Conservation (phyloP, 139 green algal genomes). For the Coccomyxa sp. region DNA sequence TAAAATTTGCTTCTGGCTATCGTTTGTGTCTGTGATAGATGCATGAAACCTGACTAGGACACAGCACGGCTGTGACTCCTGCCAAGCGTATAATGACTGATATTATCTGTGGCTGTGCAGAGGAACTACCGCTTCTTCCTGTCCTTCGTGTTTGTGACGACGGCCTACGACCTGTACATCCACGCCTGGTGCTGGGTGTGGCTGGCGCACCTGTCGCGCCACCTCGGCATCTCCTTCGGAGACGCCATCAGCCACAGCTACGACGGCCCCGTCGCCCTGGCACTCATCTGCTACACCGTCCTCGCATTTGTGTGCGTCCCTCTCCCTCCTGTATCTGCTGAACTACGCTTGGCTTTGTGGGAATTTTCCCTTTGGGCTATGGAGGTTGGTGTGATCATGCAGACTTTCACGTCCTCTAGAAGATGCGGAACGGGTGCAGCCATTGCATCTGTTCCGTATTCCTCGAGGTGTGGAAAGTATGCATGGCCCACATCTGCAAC, state of each 20-base stretch:
- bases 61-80: too few species aligned
- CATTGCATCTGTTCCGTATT: background rate
- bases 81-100: too few species aligned
- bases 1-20: too few species aligned
- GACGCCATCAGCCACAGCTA: conserved; percentile 30
- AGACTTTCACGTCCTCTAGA: background rate
- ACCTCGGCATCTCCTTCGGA: conserved; percentile 1
- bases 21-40: too few species aligned
- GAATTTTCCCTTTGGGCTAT: too few species aligned
- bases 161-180: conserved; percentile 78
- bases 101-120: conserved; percentile 34
- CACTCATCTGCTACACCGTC: conserved; percentile 71
- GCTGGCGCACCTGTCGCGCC: conserved; percentile 20
- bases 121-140: conserved; percentile 98
- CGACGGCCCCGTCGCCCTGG: conserved; percentile 40
- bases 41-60: too few species aligned
- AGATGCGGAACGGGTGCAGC: background rate
- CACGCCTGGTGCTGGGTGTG: conserved; percentile 61
- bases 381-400: too few species aligned
- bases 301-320: conserved; percentile 61
- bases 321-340: too few species aligned
- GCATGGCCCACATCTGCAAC: too few species aligned
- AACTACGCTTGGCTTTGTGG: too few species aligned
- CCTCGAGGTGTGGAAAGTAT: background rate
- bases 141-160: conserved; percentile 84